These are phyloP conservation scores for Geotrichum fermentans DNA, from an alignment of 1,139 yeast species.

Conservation along the genomic window DNA sequence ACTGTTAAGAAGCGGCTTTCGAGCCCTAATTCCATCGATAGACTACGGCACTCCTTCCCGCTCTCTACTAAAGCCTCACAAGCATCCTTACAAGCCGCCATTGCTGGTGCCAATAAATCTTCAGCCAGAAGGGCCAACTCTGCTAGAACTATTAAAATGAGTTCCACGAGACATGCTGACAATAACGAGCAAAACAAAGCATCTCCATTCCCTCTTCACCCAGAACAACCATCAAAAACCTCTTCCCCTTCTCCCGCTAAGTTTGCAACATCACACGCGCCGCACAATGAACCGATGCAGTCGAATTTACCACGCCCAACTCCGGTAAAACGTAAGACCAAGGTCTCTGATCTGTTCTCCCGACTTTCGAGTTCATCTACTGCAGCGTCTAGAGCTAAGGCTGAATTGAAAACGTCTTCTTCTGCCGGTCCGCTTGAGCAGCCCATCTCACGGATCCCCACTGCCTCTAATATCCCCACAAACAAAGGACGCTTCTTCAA, in stretches of 20 bases:
- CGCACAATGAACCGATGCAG: background rate
- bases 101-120: background rate
- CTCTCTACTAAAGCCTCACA: background rate
- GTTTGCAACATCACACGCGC: no score
- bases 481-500: background rate
- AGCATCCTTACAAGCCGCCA: background rate
- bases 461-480: background rate
- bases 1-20: background rate
- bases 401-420: background rate
- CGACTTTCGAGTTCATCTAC: constrained; percentile 31
- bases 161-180: background rate
- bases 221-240: no score
- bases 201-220: no score
- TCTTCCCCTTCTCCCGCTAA: no score
- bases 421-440: background rate
- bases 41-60: constrained; percentile 1
- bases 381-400: constrained; percentile 31
- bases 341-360: constrained; percentile 31
- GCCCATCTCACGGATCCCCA: background rate
- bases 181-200: no score
- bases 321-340: constrained; percentile 12
- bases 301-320: constrained; percentile 11
- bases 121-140: background rate
- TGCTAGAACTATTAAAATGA: background rate
- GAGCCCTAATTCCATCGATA: background rate